These are phyloP conservation scores for Tolypocladium pustulatum DNA, from an alignment of 2,329 filamentous ascomycete genomes.

Conservation along the genomic window DNA sequence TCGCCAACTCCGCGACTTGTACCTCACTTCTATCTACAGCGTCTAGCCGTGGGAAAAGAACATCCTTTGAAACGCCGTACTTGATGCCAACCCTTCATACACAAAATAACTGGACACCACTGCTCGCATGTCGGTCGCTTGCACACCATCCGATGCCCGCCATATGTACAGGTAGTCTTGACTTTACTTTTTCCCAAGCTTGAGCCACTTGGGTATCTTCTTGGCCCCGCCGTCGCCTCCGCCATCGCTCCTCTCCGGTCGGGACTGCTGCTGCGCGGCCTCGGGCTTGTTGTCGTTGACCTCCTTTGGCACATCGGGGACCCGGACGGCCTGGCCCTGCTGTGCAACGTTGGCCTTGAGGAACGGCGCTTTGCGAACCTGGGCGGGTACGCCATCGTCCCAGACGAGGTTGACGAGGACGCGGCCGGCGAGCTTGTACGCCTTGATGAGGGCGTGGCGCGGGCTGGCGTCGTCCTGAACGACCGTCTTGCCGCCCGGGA, in stretches of 20 bases:
- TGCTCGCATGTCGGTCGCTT: not conserved
- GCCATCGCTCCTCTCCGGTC: slow-evolving; percentile 24
- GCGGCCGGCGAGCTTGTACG: slow-evolving; percentile 58
- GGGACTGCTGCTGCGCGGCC: slow-evolving; percentile 11
- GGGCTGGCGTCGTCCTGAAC: slow-evolving; percentile 36
- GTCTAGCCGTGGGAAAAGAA: not conserved
- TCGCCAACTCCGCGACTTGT: not conserved
- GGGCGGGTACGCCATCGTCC: slow-evolving; percentile 50
- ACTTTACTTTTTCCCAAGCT: slow-evolving; percentile 58
- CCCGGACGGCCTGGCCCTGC: slow-evolving; percentile 55
- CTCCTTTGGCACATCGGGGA: slow-evolving; percentile 42
- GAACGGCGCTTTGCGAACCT: slow-evolving; percentile 45
- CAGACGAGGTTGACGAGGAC: slow-evolving; percentile 70
- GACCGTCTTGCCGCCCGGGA: slow-evolving; percentile 42
- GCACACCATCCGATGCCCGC: not conserved
- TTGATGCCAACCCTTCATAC: not conserved
- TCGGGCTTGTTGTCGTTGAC: slow-evolving; percentile 26
- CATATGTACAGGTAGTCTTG: slow-evolving; percentile 2
- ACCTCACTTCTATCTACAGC: not conserved
- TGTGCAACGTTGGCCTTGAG: slow-evolving; percentile 47
- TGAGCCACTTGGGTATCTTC: slow-evolving; percentile 60
- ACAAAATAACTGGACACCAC: not conserved
- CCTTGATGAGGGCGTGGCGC: slow-evolving; percentile 53
- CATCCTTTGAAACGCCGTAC: not conserved
- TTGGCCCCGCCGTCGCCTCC: slow-evolving; percentile 27